A percentile compares a stretch with the other conserved stretches of the same genome.
phyloP scores from a whole-genome alignment of 2,329 filamentous ascomycete species.

The Diplodia scrobiculata region DNA sequence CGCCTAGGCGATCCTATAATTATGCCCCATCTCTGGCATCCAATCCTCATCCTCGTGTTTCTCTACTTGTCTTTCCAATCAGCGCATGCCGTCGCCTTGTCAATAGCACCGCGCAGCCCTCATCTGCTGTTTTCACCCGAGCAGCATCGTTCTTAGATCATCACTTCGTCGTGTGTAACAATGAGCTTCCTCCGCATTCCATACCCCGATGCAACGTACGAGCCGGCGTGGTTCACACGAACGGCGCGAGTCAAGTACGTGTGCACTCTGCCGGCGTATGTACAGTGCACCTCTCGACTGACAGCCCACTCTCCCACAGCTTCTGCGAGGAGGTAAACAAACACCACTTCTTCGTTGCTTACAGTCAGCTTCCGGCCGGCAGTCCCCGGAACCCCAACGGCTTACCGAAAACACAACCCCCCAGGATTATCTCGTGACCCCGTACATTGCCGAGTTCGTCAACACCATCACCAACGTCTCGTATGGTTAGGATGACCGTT shows the following conservation, averaged over 20 bases:
- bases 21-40: neutral
- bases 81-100: neutral
- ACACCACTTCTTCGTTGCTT: neutral
- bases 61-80: neutral
- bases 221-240: constrained; percentile 5
- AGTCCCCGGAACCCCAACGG: neutral
- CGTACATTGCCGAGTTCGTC: constrained; percentile 57
- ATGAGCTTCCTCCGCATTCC: neutral
- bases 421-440: constrained; percentile 58
- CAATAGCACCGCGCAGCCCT: neutral
- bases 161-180: neutral
- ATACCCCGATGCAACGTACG: neutral
- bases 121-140: neutral
- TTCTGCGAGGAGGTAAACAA: constrained; percentile 18
- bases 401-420: neutral
- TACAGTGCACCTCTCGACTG: neutral
- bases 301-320: neutral
- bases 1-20: neutral
- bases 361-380: neutral
- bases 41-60: neutral
- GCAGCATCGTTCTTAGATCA: neutral
- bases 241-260: constrained; percentile 6
- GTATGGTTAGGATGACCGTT: constrained; percentile 47
- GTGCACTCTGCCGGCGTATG: neutral
- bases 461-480: constrained; percentile 57